Base-by-base conservation (phyloP, 2,329 filamentous ascomycete genomes). In the Penicillium frequentans region DNA sequence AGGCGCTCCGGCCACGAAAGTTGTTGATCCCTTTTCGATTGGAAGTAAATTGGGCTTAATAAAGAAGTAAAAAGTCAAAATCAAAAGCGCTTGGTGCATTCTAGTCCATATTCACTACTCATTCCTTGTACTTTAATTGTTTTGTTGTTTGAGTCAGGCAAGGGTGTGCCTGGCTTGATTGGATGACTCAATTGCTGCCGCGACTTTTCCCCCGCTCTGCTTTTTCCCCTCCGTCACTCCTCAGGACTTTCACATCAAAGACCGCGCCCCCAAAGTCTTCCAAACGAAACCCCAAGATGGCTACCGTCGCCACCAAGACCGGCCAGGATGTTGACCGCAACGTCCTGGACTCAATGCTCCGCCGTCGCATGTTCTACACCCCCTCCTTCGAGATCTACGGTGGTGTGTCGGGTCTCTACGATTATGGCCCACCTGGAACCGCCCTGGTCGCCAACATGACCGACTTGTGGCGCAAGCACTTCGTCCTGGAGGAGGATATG, bases 381-480 rank as follows among this genome's bases (percentile, higher is more conserved):
- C 93, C 93, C 53, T 88, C 92, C 54, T 98, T 97, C 77, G 95
- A 98, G 77, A 93, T 96, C 70, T 98, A 98, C 73, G 90, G 90
- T 66, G 91, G 91, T 71, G 89, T 95, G 57, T 88, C 87, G 65
- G 92, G 92, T 70, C 88, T 96, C 57, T 97, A 91, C 80, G 93
- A 97, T 77, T 96, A 96, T 78, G 93, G 93, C 65, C 92, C 93
- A 29, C 90, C 93, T 31, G 91, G 93, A 64, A 93, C 90, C 76
- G 85, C 90, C 49, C 84, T 96, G 58, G 90, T 96, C 77, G 87
- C 90, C 69, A 93, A 95, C 78, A 89, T 97, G 67, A 82, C 96
- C 73, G 91, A 96, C 73, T 73, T 87, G 63, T 97, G 93, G 93
- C 85, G 91, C 74, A 96, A 96, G 77, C 92, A 96, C 79, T 96